These are phyloP conservation scores for Aspergillus sp. DNA, from an alignment of 2,329 filamentous ascomycete genomes.

Conservation along the genomic window DNA sequence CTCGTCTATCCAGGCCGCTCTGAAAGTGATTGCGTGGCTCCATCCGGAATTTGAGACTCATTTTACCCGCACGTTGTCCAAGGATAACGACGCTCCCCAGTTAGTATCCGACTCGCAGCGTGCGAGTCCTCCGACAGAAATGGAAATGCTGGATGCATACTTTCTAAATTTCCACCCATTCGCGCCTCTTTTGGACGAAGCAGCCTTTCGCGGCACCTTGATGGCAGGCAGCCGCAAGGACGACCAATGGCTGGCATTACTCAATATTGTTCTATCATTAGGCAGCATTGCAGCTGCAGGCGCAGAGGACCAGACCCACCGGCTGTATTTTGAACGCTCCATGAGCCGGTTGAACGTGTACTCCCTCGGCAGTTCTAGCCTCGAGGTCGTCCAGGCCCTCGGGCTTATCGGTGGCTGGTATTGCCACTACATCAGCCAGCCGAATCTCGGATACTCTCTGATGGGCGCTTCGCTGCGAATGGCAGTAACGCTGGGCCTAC, in stretches of 20 bases:
- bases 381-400: constrained; percentile 70
- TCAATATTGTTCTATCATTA: constrained; percentile 74
- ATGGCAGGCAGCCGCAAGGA: constrained; percentile 62
- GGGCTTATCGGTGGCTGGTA: constrained; percentile 72
- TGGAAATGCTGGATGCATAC: constrained; percentile 68
- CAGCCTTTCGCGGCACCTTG: constrained; percentile 63
- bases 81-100: neutral
- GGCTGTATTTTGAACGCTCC: constrained; percentile 66
- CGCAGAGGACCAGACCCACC: constrained; percentile 59
- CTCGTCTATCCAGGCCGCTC: constrained; percentile 70
- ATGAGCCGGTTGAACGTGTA: constrained; percentile 65
- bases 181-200: constrained; percentile 69
- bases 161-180: constrained; percentile 70
- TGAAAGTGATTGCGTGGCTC: constrained; percentile 63
- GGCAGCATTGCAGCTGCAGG: constrained; percentile 52
- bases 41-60: constrained; percentile 44
- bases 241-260: constrained; percentile 65
- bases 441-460: constrained; percentile 71
- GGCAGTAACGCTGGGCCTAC: constrained; percentile 68
- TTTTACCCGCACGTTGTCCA: neutral
- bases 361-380: constrained; percentile 64
- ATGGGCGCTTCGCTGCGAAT: constrained; percentile 70
- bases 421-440: constrained; percentile 71
- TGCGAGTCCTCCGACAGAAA: constrained; percentile 30
- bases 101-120: too few species aligned